Evolutionary conservation across 371 early-diverging fungal genomes (phyloP).

Genomic region (Actinomucor elegans): DNA sequence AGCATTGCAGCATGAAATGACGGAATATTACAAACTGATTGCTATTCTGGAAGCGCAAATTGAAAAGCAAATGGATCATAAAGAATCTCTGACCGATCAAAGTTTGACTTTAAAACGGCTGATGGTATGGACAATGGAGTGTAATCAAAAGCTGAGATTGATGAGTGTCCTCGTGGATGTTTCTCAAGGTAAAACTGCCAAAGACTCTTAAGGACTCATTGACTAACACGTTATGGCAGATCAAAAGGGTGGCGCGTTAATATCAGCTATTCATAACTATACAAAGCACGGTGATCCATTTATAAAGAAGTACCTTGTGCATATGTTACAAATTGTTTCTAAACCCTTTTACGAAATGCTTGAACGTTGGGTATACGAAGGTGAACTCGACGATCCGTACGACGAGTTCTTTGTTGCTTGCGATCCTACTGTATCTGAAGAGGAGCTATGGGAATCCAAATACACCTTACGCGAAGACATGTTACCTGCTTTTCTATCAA

Average conservation of each 20-base stretch:
- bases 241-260: conserved; percentile 78
- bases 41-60: conserved; percentile 85
- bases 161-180: conserved; percentile 68
- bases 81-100: conserved; percentile 30
- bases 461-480: conserved; percentile 75
- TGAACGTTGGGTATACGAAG: conserved; percentile 92
- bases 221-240: too few species aligned
- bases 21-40: conserved; percentile 80
- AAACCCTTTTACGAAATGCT: conserved; percentile 89
- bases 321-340: conserved; percentile 79
- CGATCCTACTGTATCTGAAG: conserved; percentile 54
- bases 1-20: conserved; percentile 75
- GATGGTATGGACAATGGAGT: conserved; percentile 86
- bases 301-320: conserved; percentile 73
- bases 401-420: conserved; percentile 88
- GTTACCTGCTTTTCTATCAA: conserved; percentile 83
- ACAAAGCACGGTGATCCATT: conserved; percentile 91
- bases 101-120: conserved; percentile 79
- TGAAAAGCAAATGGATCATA: conserved; percentile 36
- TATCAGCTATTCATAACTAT: conserved; percentile 78
- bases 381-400: conserved; percentile 93
- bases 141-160: conserved; percentile 70
- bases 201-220: too few species aligned
- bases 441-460: conserved; percentile 80
- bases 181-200: conserved; percentile 46